These are phyloP conservation scores for Aspergillus thermomutatus DNA, from an alignment of 2,329 filamentous ascomycete species.

Conservation along the genomic window DNA sequence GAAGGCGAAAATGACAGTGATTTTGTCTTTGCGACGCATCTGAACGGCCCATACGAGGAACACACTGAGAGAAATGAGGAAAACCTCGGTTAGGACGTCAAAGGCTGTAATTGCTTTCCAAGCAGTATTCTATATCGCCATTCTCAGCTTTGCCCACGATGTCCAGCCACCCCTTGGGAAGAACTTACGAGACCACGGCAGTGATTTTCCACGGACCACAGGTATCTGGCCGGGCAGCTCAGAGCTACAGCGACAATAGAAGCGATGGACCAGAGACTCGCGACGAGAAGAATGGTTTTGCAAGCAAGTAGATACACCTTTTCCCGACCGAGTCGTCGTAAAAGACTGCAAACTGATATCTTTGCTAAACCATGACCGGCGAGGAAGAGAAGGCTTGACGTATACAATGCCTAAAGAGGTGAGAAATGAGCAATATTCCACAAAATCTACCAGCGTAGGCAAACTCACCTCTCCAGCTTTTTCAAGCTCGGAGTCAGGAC, in stretches of 20 bases:
- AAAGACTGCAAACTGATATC: conserved; percentile 24
- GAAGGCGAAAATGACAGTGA: conserved; percentile 15
- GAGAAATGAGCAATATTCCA: too few relatives aligned
- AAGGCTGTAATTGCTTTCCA: conserved; percentile 41
- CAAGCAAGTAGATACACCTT: conserved; percentile 14
- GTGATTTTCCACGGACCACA: neutral
- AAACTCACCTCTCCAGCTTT: conserved; percentile 10
- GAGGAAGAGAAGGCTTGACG: conserved; percentile 24
- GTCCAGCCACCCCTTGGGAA: neutral
- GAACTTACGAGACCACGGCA: conserved; percentile 7
- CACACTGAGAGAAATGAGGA: conserved; percentile 17
- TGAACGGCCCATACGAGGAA: conserved; percentile 23
- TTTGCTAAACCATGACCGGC: conserved; percentile 25
- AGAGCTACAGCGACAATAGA: conserved; percentile 16
- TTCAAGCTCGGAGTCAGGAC: neutral
- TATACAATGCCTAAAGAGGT: conserved; percentile 8
- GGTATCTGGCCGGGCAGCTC: neutral
- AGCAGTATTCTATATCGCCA: conserved; percentile 8
- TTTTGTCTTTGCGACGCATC: conserved; percentile 15
- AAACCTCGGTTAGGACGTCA: conserved; percentile 31
- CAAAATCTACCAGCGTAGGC: neutral
- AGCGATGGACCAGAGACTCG: conserved; percentile 18
- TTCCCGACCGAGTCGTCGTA: conserved; percentile 24
- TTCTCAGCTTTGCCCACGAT: too few relatives aligned
- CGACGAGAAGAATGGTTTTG: conserved; percentile 7